A percentile compares a stretch with the other conserved stretches of the same genome.
phyloP scores from a whole-genome alignment of 495 filamentous ascomycete genomes.

The Penicillium lagena region DNA sequence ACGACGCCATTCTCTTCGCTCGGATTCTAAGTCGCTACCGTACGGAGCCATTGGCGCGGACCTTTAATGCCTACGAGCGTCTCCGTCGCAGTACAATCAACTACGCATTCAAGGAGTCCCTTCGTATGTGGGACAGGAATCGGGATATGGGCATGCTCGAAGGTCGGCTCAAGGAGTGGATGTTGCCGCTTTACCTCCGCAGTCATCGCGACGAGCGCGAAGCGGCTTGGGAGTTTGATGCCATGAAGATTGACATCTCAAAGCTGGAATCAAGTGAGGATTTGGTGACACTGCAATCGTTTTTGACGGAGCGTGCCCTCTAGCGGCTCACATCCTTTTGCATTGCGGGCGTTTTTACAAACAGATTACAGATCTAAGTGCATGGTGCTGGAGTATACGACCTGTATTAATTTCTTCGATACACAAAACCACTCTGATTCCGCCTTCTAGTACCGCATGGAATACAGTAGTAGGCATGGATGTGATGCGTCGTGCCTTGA shows the following conservation, averaged over 20 bases:
- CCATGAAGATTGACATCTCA: constrained; percentile 21
- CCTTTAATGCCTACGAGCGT: constrained; percentile 47
- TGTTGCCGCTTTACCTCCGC: constrained; percentile 26
- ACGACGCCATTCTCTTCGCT: constrained; percentile 53
- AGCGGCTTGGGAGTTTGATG: constrained; percentile 37
- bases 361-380: background rate
- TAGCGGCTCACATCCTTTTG: background rate
- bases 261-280: constrained; percentile 17
- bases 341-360: background rate
- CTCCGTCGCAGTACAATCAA: constrained; percentile 45
- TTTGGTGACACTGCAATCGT: constrained; percentile 14
- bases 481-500: too few species aligned
- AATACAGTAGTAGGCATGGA: too few species aligned
- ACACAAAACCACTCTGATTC: background rate
- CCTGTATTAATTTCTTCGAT: constrained; percentile 1
- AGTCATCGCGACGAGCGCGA: constrained; percentile 21
- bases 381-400: constrained; percentile 7
- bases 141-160: constrained; percentile 35
- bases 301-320: constrained; percentile 11
- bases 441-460: too few species aligned
- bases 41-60: constrained; percentile 29
- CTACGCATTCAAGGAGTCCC: constrained; percentile 44
- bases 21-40: constrained; percentile 36
- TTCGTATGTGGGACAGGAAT: constrained; percentile 36
- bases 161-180: constrained; percentile 32